A percentile compares a stretch with the other conserved stretches of the same genome.
phyloP scores from a whole-genome alignment of 169 alveolate genomes.

The Eimeria sp. region DNA sequence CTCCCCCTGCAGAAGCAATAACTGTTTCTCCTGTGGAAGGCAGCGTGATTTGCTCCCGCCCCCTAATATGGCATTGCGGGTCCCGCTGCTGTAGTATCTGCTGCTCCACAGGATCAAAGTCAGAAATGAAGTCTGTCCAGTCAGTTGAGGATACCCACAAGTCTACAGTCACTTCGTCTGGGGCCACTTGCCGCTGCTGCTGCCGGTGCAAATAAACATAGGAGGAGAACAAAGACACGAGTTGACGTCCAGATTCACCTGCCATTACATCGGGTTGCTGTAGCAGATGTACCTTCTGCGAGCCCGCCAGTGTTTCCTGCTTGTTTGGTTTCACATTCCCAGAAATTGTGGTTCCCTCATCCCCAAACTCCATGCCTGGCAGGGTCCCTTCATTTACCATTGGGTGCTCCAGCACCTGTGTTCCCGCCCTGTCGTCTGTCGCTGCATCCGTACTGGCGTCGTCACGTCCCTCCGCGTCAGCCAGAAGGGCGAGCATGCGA shows the following conservation, averaged over 20 bases:
- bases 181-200: constrained; percentile 45
- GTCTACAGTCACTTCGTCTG: constrained; percentile 8
- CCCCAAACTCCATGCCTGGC: background rate
- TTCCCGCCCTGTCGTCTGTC: background rate
- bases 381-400: background rate
- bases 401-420: background rate
- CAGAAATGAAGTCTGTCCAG: constrained; percentile 57
- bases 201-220: constrained; percentile 24
- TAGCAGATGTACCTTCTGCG: background rate
- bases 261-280: constrained; percentile 10
- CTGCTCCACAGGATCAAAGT: constrained; percentile 42
- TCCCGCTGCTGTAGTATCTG: constrained; percentile 51
- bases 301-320: background rate
- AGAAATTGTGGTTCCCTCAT: background rate
- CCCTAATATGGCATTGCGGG: background rate
- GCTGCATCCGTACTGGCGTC: background rate
- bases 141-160: constrained; percentile 34
- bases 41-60: constrained; percentile 47
- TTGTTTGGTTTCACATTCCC: background rate
- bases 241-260: constrained; percentile 54
- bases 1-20: background rate
- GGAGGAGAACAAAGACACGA: constrained; percentile 45
- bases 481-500: constrained; percentile 11
- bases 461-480: constrained; percentile 10
- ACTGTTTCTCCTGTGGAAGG: constrained; percentile 58